Base-by-base conservation (phyloP, 306 rosid species). In the Vachellia pachyceras region DNA sequence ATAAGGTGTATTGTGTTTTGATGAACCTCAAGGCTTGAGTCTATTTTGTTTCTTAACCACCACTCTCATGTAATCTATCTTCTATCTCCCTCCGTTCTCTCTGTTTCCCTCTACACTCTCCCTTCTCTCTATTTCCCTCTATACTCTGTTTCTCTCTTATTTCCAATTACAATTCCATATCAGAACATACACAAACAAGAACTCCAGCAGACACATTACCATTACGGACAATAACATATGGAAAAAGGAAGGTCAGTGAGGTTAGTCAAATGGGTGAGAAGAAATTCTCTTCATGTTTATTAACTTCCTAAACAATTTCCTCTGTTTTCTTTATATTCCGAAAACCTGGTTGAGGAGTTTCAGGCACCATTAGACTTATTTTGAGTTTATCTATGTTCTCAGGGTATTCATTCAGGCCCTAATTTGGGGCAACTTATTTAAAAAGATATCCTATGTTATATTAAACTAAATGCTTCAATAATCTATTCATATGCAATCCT, bases 391-490 rank as follows among this genome's bases (percentile, higher is more conserved):
- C n/a, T 13, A 61, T 25, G 18, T 61, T n/a, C n/a, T 61, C 40
- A 61, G 14, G 67, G 8, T 11, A 61, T 61, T 11, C 67, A 29
- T 61, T 25, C 40, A 6, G 2, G 39, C 12, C 40, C 40, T 61
- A 25, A 3, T 61, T 61, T n/a, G 67, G 18, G 7, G 67, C 5
- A 61, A 29, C n/a, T 61, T 29, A 11, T 29, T 5, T 25, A 25
- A 11, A 61, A 36, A 61, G 40, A 12, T 29, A 14, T 13, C 17
- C 9, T 54, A 9, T 46, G 7, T 54, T 65, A 70, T 54, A 10
- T 78, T 73, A 42, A n/a, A n/a, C n/a, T n/a, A n/a, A 44, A 72
- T 39, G 79, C 18, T 50, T 54, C 76, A 39, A 39, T 39, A 39
- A 3, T 39, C 41, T n/a, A n/a, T n/a, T n/a, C n/a, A n/a, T n/a